Evolutionary conservation across 345 rosid genomes (phyloP), one percentile per base, ranked within the genome.

Genomic region (Mercurialis annua): DNA sequence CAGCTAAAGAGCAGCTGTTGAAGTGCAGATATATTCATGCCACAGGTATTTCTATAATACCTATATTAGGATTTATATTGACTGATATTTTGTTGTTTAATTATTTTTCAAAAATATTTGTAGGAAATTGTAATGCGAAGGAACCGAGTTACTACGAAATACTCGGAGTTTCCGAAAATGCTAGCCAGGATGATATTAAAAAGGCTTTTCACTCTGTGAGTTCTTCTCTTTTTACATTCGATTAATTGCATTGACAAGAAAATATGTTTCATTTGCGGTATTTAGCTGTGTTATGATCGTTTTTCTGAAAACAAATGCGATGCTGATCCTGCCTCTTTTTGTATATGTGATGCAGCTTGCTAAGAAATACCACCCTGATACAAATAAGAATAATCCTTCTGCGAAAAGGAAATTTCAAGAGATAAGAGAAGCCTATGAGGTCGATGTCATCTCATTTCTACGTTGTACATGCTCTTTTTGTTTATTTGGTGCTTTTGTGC

Each of bases 291-390:
- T n/a, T n/a, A n/a, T n/a, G n/a, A n/a, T n/a, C n/a, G n/a, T n/a
- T n/a, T n/a, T n/a, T n/a, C n/a, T n/a, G n/a, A n/a, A n/a, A n/a
- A n/a, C n/a, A n/a, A n/a, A n/a, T 58, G 59, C 12, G 57, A 23
- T 73, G 26, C 43, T 71, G 33, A 33, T 33, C 48, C 34, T 47
- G 51, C n/a, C 48, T 68, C 31, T 3, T 15, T 67, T 71, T 68
- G 47, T 10, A 62, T 2, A 31, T 73, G 53, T 47, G 24, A 10
- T 88, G 83, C 84, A 93, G 97, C 96, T 93, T 55, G 98, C 98
- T 0, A 93, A 90, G 74, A 90, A 89, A 68, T 89, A 81, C 77
- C 98, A 93, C 79, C 98, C 98, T 26, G 97, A 93, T 81, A 81
- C 94, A 64, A 93, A 87, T 81, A 86, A 78, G 80, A 86, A 85